Base-by-base conservation (phyloP, 2,329 filamentous ascomycete genomes). In the Stachybotrys echinatus region DNA sequence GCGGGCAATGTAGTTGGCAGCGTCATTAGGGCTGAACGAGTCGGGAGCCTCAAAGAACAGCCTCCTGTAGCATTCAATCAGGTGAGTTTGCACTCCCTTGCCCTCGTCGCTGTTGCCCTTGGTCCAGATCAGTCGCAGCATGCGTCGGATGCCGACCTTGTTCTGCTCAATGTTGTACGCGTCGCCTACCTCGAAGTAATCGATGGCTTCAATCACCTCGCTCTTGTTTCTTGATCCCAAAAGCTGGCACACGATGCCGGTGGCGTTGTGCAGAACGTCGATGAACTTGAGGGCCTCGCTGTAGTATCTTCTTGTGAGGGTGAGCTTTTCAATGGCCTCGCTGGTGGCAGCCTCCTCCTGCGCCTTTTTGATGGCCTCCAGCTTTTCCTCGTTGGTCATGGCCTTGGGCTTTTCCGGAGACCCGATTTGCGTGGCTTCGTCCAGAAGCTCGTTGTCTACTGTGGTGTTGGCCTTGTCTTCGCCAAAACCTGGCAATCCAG, bases 31-130 rank as follows among this genome's bases (percentile, higher is more conserved):
- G 51, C 80, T 89, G 71, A 96, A 96, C 5, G 85, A 85, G 52
- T 91, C 89, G 0, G 94, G 94, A 0, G 95, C 92, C 63, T 96
- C 90, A 61, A 99, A 99, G 71, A 97, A 99, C 1, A 99, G 81
- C 19, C 89, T 85, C 64, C 88, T 94, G 74, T 99, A 99, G 67
- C 90, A 96, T 59, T 99, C 94, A 57, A 99, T 96, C 23, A 99
- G 78, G 68, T 99, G 94, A 2, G 88, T 89, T 65, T 99, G 95
- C 2, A 99, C 92, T 50, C 94, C 94, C 72, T 97, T 99, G 61
- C 95, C 94, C 75, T 99, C 95, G 62, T 99, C 94, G 61, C 91
- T 97, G 71, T 97, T 99, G 59, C 94, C 92, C 72, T 99, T 99
- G 55, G 94, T 99, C 94, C 94, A 99, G 67, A 99, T 99, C 19